These are phyloP conservation scores for Geotrichum histeridarum DNA, from an alignment of 1,139 yeast genomes.

Conservation along the genomic window DNA sequence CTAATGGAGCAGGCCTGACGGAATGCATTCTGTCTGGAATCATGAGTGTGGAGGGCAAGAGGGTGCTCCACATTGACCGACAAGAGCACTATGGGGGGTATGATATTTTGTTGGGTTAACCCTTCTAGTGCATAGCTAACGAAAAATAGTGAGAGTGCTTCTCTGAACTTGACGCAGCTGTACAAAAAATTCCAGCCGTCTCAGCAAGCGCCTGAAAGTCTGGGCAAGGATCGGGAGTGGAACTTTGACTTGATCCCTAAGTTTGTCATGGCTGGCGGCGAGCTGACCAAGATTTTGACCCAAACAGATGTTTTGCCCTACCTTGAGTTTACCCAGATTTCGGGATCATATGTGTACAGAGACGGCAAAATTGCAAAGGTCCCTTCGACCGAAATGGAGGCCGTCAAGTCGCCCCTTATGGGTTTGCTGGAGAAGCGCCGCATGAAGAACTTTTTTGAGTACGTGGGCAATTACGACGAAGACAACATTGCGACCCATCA, in stretches of 20 bases:
- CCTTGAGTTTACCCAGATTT: constrained; percentile 91
- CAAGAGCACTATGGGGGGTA: constrained; percentile 90
- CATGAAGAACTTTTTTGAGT: constrained; percentile 87
- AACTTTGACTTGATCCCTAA: constrained; percentile 95
- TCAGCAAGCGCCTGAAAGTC: constrained; percentile 58
- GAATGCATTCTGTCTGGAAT: constrained; percentile 94
- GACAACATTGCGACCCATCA: constrained; percentile 77
- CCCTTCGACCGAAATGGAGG: constrained; percentile 88
- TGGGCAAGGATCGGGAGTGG: constrained; percentile 96
- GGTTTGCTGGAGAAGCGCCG: constrained; percentile 95
- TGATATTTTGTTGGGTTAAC: constrained; percentile 14
- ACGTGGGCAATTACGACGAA: constrained; percentile 76
- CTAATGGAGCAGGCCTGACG: constrained; percentile 56
- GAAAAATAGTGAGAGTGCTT: constrained; percentile 50
- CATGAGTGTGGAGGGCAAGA: constrained; percentile 92
- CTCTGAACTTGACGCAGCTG: constrained; percentile 52
- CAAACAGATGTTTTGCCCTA: constrained; percentile 95
- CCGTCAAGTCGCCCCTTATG: constrained; percentile 86
- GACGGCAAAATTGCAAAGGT: constrained; percentile 90
- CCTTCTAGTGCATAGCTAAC: neutral
- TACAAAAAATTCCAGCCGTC: constrained; percentile 43
- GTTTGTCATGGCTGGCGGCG: constrained; percentile 97
- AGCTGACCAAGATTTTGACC: constrained; percentile 86
- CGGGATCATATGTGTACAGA: constrained; percentile 91
- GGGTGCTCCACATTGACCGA: constrained; percentile 91